phyloP scores from a whole-genome alignment of 495 filamentous ascomycete species.

The Monascus purpureus region DNA sequence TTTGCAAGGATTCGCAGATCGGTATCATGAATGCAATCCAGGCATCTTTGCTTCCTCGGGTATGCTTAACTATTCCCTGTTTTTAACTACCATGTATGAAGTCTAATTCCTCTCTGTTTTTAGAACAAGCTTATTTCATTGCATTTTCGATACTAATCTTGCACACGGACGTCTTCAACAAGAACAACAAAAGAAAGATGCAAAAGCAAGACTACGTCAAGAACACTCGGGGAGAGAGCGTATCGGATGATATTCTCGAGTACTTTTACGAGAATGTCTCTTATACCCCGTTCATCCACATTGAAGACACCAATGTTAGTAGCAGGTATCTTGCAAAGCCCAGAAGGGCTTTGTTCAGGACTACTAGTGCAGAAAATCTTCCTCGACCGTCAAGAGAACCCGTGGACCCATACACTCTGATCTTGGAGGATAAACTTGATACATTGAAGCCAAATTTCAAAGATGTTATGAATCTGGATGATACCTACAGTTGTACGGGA shows the following conservation, averaged over 20 bases:
- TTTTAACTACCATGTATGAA: slow-evolving; percentile 7
- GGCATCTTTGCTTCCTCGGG: slow-evolving; percentile 80
- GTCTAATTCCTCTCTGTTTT: slow-evolving; percentile 3
- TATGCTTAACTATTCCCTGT: slow-evolving; percentile 11
- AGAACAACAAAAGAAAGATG: slow-evolving; percentile 99
- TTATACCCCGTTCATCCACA: slow-evolving; percentile 93
- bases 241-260: slow-evolving; percentile 81
- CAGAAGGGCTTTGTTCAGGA: slow-evolving; percentile 60
- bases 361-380: slow-evolving; percentile 48
- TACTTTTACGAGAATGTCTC: slow-evolving; percentile 98
- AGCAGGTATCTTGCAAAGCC: slow-evolving; percentile 59
- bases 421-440: slow-evolving; percentile 78
- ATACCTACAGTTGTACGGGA: slow-evolving; percentile 79
- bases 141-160: slow-evolving; percentile 93
- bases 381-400: slow-evolving; percentile 61
- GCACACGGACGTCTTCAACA: slow-evolving; percentile 97
- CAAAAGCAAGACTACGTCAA: slow-evolving; percentile 91
- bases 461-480: slow-evolving; percentile 83
- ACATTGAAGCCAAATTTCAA: slow-evolving; percentile 69
- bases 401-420: slow-evolving; percentile 87
- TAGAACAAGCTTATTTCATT: slow-evolving; percentile 92
- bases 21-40: slow-evolving; percentile 97
- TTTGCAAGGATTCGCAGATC: slow-evolving; percentile 84
- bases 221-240: slow-evolving; percentile 78
- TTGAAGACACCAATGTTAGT: slow-evolving; percentile 84